These are phyloP conservation scores for Astragalus membranaceus DNA, from an alignment of 306 rosid species.

Conservation along the genomic window DNA sequence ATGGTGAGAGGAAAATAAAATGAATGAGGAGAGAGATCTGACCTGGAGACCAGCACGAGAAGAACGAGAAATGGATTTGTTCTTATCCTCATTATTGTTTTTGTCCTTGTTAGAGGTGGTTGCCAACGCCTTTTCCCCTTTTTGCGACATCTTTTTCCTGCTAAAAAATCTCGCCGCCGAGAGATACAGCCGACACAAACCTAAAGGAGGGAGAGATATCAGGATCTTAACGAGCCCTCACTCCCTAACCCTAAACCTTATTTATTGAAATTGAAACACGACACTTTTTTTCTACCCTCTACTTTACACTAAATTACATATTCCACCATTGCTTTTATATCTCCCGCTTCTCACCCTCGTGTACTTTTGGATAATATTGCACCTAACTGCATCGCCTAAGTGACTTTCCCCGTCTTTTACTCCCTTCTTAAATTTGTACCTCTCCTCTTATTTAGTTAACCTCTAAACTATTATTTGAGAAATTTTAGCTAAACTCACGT, in stretches of 20 bases:
- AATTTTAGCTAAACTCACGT: too few species aligned
- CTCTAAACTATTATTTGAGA: too few species aligned
- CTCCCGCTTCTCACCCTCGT: too few species aligned
- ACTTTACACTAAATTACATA: not conserved
- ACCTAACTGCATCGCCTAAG: too few species aligned
- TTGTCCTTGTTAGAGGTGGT: slow-evolving; percentile 26
- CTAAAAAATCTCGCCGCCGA: not conserved
- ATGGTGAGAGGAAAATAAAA: too few species aligned
- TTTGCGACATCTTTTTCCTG: slow-evolving; percentile 58
- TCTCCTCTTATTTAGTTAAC: too few species aligned
- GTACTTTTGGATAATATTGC: not conserved
- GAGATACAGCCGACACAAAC: too few species aligned
- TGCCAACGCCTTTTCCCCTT: slow-evolving; percentile 63
- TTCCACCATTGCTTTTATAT: too few species aligned
- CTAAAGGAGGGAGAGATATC: not conserved
- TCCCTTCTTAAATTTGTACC: too few species aligned
- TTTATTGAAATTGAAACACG: not conserved
- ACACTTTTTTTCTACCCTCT: not conserved
- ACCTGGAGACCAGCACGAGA: slow-evolving; percentile 78
- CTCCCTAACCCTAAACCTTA: not conserved
- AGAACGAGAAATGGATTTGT: slow-evolving; percentile 66
- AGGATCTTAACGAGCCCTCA: not conserved
- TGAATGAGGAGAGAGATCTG: not conserved
- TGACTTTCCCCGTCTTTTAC: too few species aligned
- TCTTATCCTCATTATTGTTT: not conserved